Percentiles rank a stretch among this genome's conserved stretches.
phyloP scores from a whole-genome alignment of 2,329 filamentous ascomycete genomes.

The Apiospora kogelbergensis region DNA sequence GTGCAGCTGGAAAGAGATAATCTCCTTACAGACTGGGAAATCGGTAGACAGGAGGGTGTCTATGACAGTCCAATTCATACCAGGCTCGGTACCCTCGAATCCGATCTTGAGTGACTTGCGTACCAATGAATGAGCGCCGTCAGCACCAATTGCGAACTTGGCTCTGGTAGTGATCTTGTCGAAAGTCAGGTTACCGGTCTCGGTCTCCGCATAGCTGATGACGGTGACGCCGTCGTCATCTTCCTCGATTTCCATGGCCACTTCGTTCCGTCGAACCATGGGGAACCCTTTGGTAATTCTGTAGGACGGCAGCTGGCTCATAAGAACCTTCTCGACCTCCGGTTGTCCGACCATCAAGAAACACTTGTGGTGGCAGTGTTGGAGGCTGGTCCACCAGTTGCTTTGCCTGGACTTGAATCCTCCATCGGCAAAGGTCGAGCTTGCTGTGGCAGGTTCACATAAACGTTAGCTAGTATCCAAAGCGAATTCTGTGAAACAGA shows the following conservation, averaged over 20 bases:
- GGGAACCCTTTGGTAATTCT: too few relatives aligned
- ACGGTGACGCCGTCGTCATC: constrained; percentile 24
- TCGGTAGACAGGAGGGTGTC: constrained; percentile 49
- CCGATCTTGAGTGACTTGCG: constrained; percentile 38
- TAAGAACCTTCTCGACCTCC: constrained; percentile 41
- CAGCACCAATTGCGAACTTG: constrained; percentile 50
- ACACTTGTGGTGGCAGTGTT: constrained; percentile 45
- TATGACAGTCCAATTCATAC: constrained; percentile 50
- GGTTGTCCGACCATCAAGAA: constrained; percentile 52
- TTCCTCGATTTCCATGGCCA: constrained; percentile 28
- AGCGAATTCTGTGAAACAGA: not conserved
- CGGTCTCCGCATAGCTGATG: too few relatives aligned
- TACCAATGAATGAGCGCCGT: constrained; percentile 50
- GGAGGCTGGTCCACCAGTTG: constrained; percentile 46
- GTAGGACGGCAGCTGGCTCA: constrained; percentile 34
- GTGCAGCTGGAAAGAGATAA: constrained; percentile 46
- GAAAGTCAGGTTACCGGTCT: too few relatives aligned
- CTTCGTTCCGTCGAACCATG: constrained; percentile 40
- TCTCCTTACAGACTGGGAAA: constrained; percentile 45
- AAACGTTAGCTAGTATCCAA: not conserved
- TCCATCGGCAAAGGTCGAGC: constrained; percentile 46
- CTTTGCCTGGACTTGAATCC: constrained; percentile 47
- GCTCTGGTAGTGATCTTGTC: constrained; percentile 30
- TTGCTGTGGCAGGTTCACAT: constrained; percentile 32
- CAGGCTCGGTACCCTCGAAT: constrained; percentile 47